Conservation (phyloP, 1,139 yeast species). For the Zhuliangozyma blackwelliae region DNA sequence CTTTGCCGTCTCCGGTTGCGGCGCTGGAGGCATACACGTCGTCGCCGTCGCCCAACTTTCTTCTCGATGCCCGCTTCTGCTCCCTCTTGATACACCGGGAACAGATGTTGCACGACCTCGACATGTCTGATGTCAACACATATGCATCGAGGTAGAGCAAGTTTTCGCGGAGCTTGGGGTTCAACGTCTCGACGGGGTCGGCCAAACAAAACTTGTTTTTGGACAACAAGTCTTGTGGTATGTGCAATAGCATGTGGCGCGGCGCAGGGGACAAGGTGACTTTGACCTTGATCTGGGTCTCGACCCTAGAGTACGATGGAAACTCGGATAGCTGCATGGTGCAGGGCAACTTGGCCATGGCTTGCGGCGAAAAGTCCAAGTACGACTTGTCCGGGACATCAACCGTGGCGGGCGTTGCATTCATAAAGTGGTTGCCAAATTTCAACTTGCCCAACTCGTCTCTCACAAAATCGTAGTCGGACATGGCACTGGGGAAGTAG, state of each 20-base stretch:
- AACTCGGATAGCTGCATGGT: constrained; percentile 54
- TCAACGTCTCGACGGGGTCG: constrained; percentile 39
- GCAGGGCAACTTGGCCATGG: constrained; percentile 52
- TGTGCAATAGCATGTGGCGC: constrained; percentile 61
- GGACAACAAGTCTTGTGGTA: constrained; percentile 84
- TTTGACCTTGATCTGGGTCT: constrained; percentile 83
- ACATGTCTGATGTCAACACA: constrained; percentile 53
- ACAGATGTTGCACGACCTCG: constrained; percentile 71
- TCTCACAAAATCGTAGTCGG: constrained; percentile 30
- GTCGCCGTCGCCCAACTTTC: constrained; percentile 50
- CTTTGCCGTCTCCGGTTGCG: constrained; percentile 20
- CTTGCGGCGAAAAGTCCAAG: constrained; percentile 34
- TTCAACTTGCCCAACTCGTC: constrained; percentile 51
- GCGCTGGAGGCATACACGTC: constrained; percentile 9
- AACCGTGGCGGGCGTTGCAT: constrained; percentile 33
- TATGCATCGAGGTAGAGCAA: constrained; percentile 63
- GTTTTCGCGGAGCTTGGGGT: constrained; percentile 45
- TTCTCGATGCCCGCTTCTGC: constrained; percentile 86
- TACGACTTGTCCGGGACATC: constrained; percentile 29
- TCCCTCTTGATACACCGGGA: constrained; percentile 86
- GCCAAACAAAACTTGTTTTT: constrained; percentile 74
- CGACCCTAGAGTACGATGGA: constrained; percentile 84
- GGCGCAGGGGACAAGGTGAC: constrained; percentile 71
- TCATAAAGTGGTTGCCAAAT: constrained; percentile 48
- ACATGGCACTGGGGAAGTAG: constrained; percentile 1